Conservation (phyloP, 805 yeast species). For the Candida awuae region DNA sequence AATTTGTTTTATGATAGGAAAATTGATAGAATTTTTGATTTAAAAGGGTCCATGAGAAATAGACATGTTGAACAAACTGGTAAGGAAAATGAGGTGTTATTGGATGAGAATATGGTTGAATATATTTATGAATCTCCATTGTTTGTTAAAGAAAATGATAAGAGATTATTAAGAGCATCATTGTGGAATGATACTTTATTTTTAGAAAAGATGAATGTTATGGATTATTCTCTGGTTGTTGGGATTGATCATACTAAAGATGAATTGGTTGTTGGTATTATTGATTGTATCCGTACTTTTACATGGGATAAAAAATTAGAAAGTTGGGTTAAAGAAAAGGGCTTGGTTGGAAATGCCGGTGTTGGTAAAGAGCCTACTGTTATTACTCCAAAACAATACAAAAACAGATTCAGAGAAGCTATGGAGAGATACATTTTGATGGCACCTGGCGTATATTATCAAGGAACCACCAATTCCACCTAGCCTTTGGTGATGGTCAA, state of each 20-base stretch:
- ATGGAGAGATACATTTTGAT: constrained; percentile 92
- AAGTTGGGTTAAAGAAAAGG: constrained; percentile 97
- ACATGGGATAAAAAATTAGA: constrained; percentile 99
- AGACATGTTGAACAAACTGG: constrained; percentile 97
- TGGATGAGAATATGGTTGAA: constrained; percentile 98
- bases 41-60: constrained; percentile 97
- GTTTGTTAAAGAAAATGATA: constrained; percentile 87
- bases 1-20: constrained; percentile 80
- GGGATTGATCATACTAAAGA: constrained; percentile 72
- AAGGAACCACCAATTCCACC: constrained; percentile 18
- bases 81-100: constrained; percentile 81
- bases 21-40: constrained; percentile 81
- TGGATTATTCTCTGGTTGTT: constrained; percentile 94
- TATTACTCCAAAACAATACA: constrained; percentile 92
- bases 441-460: constrained; percentile 64
- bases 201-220: constrained; percentile 92
- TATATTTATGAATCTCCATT: constrained; percentile 94
- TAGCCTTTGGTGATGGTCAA: too few species aligned
- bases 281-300: constrained; percentile 88
- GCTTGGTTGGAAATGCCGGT: constrained; percentile 70
- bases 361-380: constrained; percentile 93
- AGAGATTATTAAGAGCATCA: constrained; percentile 76
- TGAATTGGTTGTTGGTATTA: constrained; percentile 84
- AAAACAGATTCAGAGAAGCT: constrained; percentile 90
- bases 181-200: constrained; percentile 93